These are phyloP conservation scores for Eucalyptus victrix DNA, from an alignment of 345 rosid species.

Conservation along the genomic window DNA sequence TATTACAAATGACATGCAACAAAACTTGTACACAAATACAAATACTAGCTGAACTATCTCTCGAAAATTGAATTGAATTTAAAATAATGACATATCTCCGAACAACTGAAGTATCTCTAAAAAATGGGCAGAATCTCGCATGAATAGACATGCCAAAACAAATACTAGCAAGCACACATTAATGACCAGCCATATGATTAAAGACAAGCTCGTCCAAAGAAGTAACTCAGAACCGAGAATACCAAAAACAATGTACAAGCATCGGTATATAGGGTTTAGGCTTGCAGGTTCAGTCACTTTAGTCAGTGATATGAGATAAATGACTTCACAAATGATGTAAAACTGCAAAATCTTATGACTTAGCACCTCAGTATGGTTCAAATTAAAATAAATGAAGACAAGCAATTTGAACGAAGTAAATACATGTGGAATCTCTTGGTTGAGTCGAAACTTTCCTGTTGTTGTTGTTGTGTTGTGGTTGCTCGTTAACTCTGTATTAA, in stretches of 20 bases:
- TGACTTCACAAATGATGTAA: neutral
- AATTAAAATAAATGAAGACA: neutral
- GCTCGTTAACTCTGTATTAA: neutral
- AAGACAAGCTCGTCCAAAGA: neutral
- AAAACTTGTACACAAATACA: neutral
- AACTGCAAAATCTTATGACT: fast-evolving
- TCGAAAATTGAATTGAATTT: no score
- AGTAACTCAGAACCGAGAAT: neutral
- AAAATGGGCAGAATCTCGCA: no score
- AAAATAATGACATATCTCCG: neutral
- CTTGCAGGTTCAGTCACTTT: neutral
- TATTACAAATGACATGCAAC: neutral
- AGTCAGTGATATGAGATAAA: neutral
- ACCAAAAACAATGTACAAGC: neutral
- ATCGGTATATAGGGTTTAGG: neutral
- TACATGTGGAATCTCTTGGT: neutral
- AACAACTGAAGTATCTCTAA: neutral
- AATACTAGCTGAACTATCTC: neutral
- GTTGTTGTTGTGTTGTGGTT: neutral
- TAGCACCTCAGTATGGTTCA: neutral
- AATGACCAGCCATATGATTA: neutral
- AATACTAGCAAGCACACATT: neutral
- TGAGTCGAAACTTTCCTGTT: neutral
- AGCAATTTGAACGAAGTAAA: neutral
- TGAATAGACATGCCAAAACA: neutral